phyloP scores from a whole-genome alignment of 768 basidiomycete species.

The Agaricus blazei region DNA sequence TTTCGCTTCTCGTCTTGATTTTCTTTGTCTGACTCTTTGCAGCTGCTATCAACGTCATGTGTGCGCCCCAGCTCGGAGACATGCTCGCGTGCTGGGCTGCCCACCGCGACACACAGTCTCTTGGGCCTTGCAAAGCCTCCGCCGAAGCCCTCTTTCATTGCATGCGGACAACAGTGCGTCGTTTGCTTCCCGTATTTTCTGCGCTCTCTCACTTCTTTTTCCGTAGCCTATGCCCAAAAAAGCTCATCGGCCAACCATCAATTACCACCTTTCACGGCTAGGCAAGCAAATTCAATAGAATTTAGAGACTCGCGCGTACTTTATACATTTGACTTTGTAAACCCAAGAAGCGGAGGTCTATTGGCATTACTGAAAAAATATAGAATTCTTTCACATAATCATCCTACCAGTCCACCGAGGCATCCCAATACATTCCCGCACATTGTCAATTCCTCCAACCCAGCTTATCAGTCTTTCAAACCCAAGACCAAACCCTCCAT shows the following conservation, averaged over 20 bases:
- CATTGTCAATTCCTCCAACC: slow-evolving; percentile 83
- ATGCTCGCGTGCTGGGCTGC: slow-evolving; percentile 91
- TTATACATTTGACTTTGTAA: no score
- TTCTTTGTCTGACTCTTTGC: neutral
- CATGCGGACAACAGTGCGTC: slow-evolving; percentile 80
- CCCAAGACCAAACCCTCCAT: slow-evolving; percentile 95
- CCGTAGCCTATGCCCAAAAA: slow-evolving; percentile 42
- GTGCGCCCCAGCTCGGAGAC: slow-evolving; percentile 61
- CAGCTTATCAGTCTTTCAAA: slow-evolving; percentile 89
- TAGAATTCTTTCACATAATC: slow-evolving; percentile 40
- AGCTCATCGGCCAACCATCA: slow-evolving; percentile 72
- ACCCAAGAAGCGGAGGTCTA: no score
- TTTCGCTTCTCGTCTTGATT: no score
- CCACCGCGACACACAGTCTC: slow-evolving; percentile 42
- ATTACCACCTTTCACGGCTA: slow-evolving; percentile 84
- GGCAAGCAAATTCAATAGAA: slow-evolving; percentile 65
- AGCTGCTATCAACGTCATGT: slow-evolving; percentile 50
- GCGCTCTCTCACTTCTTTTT: neutral
- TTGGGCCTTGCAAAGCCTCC: slow-evolving; percentile 27
- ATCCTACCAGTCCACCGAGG: slow-evolving; percentile 85
- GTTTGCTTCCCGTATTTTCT: neutral
- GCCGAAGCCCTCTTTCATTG: slow-evolving; percentile 67
- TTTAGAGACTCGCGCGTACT: no score
- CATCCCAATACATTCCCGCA: slow-evolving; percentile 91
- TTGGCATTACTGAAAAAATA: no score